phyloP scores from a whole-genome alignment of 1,139 yeast species.

The Diutina siamensis region DNA sequence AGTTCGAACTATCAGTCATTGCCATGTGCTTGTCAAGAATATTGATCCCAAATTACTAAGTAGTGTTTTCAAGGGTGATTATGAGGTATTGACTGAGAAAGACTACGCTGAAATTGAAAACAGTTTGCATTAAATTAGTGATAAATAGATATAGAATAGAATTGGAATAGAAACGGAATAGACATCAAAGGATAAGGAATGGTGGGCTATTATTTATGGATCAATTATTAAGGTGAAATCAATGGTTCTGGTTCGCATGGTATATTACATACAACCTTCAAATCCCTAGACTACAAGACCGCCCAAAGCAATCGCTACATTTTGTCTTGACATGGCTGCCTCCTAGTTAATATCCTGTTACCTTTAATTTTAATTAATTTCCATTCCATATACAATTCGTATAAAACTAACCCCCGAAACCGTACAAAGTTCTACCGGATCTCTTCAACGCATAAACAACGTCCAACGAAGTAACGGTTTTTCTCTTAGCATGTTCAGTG shows the following conservation, averaged over 20 bases:
- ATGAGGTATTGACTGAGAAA: conserved; percentile 1
- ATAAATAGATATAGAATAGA: too few relatives aligned
- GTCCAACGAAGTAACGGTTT: conserved; percentile 97
- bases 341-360: too few relatives aligned
- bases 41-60: not conserved
- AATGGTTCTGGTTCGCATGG: too few relatives aligned
- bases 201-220: too few relatives aligned
- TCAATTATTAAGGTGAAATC: too few relatives aligned
- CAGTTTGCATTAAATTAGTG: not conserved
- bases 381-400: not conserved
- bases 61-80: not conserved
- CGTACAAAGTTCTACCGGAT: conserved; percentile 99
- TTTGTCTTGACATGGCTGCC: too few relatives aligned
- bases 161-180: not conserved
- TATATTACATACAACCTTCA: too few relatives aligned
- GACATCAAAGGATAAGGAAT: not conserved
- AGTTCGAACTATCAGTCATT: conserved; percentile 1
- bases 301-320: too few relatives aligned
- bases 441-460: conserved; percentile 99
- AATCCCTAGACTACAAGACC: too few relatives aligned
- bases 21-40: not conserved
- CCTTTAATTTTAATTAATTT: not conserved
- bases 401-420: conserved; percentile 88
- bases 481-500: conserved; percentile 99
- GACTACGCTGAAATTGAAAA: not conserved